Evolutionary conservation across 305 asterid genomes (phyloP).

Genomic region (Vinca major): DNA sequence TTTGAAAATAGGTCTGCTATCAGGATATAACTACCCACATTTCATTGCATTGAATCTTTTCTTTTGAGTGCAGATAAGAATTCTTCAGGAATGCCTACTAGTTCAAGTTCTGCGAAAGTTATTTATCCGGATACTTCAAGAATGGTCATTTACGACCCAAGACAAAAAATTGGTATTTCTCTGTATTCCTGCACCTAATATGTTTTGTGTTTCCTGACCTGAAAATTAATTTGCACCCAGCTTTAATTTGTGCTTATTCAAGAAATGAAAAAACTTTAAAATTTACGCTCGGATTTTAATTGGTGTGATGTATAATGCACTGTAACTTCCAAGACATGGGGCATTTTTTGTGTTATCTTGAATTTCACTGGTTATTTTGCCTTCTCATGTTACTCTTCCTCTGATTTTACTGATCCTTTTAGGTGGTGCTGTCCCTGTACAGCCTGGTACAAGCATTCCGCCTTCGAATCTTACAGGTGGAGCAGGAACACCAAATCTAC

Average conservation of each 20-base stretch:
- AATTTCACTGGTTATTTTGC: neutral
- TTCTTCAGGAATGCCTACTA: conserved; percentile 33
- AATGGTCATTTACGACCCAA: conserved; percentile 56
- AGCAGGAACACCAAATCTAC: conserved; percentile 40
- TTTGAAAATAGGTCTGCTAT: neutral
- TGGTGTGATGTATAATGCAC: neutral
- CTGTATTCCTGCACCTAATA: too few species aligned
- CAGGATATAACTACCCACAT: neutral
- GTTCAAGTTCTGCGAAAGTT: conserved; percentile 50
- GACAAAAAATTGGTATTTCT: conserved; percentile 54
- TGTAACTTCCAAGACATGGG: neutral
- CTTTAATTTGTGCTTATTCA: too few species aligned
- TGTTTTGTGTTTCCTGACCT: neutral
- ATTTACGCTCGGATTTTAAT: neutral
- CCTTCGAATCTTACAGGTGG: conserved; percentile 30
- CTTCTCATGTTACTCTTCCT: neutral
- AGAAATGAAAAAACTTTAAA: neutral
- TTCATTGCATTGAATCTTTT: conserved; percentile 6
- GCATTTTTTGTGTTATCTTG: neutral
- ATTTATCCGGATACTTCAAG: conserved; percentile 74
- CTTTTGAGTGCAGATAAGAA: conserved; percentile 41
- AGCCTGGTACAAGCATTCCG: conserved; percentile 30
- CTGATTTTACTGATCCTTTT: conserved; percentile 16
- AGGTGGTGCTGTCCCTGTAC: conserved; percentile 38
- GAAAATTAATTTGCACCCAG: too few species aligned